phyloP scores from a whole-genome alignment of 2,329 filamentous ascomycete genomes.

The Beauveria sp. region DNA sequence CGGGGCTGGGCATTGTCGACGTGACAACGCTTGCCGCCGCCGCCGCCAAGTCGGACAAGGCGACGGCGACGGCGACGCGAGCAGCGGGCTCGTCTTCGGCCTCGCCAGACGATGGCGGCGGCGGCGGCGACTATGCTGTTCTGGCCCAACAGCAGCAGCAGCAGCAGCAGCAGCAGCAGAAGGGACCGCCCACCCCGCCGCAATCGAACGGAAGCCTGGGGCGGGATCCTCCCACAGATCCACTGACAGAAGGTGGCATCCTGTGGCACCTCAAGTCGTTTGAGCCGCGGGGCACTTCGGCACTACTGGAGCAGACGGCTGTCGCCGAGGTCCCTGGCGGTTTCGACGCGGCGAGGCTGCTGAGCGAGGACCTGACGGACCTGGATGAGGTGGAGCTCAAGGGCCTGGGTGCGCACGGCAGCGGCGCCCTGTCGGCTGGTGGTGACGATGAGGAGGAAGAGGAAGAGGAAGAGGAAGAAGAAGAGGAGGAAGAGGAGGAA shows the following conservation, averaged over 20 bases:
- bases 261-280: conserved; percentile 84
- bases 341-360: conserved; percentile 55
- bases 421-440: conserved; percentile 30
- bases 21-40: conserved; percentile 10
- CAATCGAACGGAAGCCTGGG: conserved; percentile 54
- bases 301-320: conserved; percentile 57
- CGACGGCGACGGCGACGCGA: conserved; percentile 18
- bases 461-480: not conserved
- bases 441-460: not conserved
- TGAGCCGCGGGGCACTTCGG: conserved; percentile 70
- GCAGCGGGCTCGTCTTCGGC: conserved; percentile 29
- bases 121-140: conserved; percentile 38
- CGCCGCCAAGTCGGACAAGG: conserved; percentile 14
- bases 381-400: conserved; percentile 86
- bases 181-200: conserved; percentile 56
- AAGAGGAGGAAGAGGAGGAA: not conserved
- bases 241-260: conserved; percentile 66
- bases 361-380: conserved; percentile 85
- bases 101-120: conserved; percentile 36
- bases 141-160: not conserved
- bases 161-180: not conserved
- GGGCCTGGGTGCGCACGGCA: conserved; percentile 48
- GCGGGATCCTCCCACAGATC: conserved; percentile 40
- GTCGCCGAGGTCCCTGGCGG: not conserved
- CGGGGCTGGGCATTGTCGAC: conserved; percentile 24